phyloP scores from a whole-genome alignment of 2,329 filamentous ascomycete species.

The Graphium sp. region DNA sequence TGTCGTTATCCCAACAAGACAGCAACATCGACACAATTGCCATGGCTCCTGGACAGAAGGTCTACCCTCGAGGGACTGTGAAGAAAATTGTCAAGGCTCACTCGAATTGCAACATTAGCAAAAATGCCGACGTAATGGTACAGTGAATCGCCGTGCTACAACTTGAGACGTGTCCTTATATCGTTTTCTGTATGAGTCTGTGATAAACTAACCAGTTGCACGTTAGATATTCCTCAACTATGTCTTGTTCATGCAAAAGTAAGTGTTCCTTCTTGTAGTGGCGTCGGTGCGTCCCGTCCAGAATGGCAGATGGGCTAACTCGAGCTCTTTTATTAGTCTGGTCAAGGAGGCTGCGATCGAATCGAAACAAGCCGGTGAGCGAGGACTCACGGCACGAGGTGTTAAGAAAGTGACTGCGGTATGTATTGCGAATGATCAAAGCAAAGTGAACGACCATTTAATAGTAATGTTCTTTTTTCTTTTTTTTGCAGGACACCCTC shows the following conservation, averaged over 20 bases:
- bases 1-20: background rate
- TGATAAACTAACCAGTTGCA: slow-evolving; percentile 8
- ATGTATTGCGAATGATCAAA: slow-evolving; percentile 12
- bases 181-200: slow-evolving; percentile 8
- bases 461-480: background rate
- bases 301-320: background rate
- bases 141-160: background rate
- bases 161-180: too few relatives aligned
- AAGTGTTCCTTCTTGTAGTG: slow-evolving; percentile 8
- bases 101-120: slow-evolving; percentile 62
- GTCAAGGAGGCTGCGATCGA: slow-evolving; percentile 67
- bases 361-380: slow-evolving; percentile 57
- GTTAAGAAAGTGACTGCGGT: slow-evolving; percentile 66
- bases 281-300: too few relatives aligned
- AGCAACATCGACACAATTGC: slow-evolving; percentile 3
- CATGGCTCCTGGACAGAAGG: slow-evolving; percentile 53
- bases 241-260: slow-evolving; percentile 61
- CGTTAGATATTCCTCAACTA: slow-evolving; percentile 73
- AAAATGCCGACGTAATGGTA: slow-evolving; percentile 74
- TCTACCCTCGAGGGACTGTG: slow-evolving; percentile 70
- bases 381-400: slow-evolving; percentile 55
- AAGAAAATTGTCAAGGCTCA: slow-evolving; percentile 87
- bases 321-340: slow-evolving; percentile 29
- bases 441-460: background rate
- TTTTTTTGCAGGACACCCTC: slow-evolving; percentile 35